These are phyloP conservation scores for Aspergillus uvarum DNA, from an alignment of 2,329 filamentous ascomycete genomes.

Conservation along the genomic window DNA sequence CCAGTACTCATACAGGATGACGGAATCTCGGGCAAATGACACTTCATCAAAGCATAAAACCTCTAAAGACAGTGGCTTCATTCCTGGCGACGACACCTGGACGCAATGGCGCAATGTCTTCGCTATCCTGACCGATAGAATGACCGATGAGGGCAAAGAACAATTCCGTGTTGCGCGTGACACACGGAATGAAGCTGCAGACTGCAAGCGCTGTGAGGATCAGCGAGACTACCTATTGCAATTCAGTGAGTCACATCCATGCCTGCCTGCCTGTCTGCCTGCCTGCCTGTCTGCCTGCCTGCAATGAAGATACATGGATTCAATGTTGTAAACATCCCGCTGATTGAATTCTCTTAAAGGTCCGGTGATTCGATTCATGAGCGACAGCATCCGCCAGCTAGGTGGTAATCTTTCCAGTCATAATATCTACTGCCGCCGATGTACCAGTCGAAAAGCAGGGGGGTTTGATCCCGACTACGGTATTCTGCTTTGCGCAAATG, in stretches of 20 bases:
- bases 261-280: neutral
- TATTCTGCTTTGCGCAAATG: constrained; percentile 90
- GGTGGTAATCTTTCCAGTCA: constrained; percentile 70
- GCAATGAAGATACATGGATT: neutral
- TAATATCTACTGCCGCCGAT: constrained; percentile 82
- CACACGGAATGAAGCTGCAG: constrained; percentile 69
- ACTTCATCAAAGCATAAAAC: constrained; percentile 20
- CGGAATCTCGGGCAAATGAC: constrained; percentile 28
- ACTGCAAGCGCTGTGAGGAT: constrained; percentile 78
- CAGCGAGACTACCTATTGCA: constrained; percentile 80
- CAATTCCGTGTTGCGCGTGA: constrained; percentile 79
- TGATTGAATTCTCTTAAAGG: constrained; percentile 37
- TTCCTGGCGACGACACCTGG: constrained; percentile 42
- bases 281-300: neutral
- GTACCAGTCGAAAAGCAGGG: constrained; percentile 69
- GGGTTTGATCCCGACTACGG: constrained; percentile 86
- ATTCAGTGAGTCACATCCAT: constrained; percentile 55
- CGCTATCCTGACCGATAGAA: constrained; percentile 71
- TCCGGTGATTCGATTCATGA: constrained; percentile 83
- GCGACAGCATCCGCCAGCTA: constrained; percentile 74
- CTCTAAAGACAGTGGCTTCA: constrained; percentile 37
- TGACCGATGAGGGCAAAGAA: constrained; percentile 67
- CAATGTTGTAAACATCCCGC: neutral
- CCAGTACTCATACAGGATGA: constrained; percentile 17
- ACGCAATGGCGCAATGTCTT: constrained; percentile 80